A percentile compares a stretch with the other conserved stretches of the same genome.
phyloP scores from a whole-genome alignment of 345 rosid species.

The Lepidium didymum region DNA sequence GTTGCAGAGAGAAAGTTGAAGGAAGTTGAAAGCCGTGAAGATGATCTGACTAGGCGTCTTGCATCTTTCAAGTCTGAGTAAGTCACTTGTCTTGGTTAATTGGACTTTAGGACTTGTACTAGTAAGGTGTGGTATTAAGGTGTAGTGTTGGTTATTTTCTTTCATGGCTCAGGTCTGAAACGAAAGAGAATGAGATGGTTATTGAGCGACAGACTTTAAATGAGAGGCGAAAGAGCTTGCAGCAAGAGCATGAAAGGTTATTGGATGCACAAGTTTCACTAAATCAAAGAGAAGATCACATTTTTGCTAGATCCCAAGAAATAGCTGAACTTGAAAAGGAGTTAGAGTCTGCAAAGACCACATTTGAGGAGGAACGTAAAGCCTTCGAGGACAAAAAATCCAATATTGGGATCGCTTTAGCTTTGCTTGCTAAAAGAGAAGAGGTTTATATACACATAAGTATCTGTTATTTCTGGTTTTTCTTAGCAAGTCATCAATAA shows the following conservation, averaged over 20 bases:
- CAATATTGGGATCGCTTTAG: slow-evolving; percentile 42
- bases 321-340: slow-evolving; percentile 49
- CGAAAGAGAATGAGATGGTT: slow-evolving; percentile 60
- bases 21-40: slow-evolving; percentile 81
- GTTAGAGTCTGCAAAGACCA: slow-evolving; percentile 47
- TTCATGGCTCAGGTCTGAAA: slow-evolving; percentile 55
- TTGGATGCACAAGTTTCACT: slow-evolving; percentile 68
- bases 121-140: neutral
- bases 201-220: slow-evolving; percentile 59
- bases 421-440: slow-evolving; percentile 59
- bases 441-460: slow-evolving; percentile 43
- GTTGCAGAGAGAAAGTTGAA: slow-evolving; percentile 82
- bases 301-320: slow-evolving; percentile 63
- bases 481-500: neutral
- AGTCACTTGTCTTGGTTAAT: slow-evolving; percentile 22
- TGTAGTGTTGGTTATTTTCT: neutral
- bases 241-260: slow-evolving; percentile 72
- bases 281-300: slow-evolving; percentile 79
- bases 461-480: neutral
- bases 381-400: slow-evolving; percentile 48
- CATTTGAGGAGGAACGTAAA: slow-evolving; percentile 47
- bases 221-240: slow-evolving; percentile 69
- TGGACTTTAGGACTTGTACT: neutral
- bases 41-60: slow-evolving; percentile 59
- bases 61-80: slow-evolving; percentile 72